Conservation (phyloP, 352 stramenopile species). For the Globisporangium apiculatum region DNA sequence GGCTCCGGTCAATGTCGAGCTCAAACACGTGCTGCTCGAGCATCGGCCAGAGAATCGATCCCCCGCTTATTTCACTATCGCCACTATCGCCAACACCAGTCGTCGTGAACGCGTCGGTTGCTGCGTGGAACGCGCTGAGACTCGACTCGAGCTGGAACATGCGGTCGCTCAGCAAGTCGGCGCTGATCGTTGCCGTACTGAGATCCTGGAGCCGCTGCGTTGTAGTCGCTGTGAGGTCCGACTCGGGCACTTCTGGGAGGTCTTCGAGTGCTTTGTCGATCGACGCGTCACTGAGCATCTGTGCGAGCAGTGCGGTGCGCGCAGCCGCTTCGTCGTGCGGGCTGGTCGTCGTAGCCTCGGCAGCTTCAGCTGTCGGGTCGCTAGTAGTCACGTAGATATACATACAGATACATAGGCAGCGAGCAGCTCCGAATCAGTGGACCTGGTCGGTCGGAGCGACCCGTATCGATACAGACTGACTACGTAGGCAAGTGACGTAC, state of each 20-base stretch:
- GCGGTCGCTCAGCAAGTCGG: conserved; percentile 79
- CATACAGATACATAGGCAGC: too few species aligned
- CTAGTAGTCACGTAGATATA: conserved; percentile 10
- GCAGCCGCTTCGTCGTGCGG: conserved; percentile 21
- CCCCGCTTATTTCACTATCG: conserved; percentile 17
- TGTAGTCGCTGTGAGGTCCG: conserved; percentile 31
- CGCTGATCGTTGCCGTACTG: conserved; percentile 74
- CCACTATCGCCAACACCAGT: conserved; percentile 8
- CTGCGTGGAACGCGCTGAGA: conserved; percentile 66
- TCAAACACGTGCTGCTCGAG: conserved; percentile 80
- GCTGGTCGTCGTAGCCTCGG: conserved; percentile 6
- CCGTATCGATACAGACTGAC: conserved; percentile 1
- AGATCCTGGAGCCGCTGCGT: conserved; percentile 56
- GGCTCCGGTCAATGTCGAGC: conserved; percentile 61
- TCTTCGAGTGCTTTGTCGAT: conserved; percentile 54
- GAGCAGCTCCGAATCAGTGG: too few species aligned
- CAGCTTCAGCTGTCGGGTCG: conserved; percentile 18
- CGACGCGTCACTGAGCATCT: conserved; percentile 29
- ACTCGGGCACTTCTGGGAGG: conserved; percentile 59
- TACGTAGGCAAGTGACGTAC: conserved; percentile 21
- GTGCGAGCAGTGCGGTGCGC: conserved; percentile 21
- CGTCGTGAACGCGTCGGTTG: conserved; percentile 29
- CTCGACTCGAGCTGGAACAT: conserved; percentile 87
- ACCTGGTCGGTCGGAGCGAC: too few species aligned
- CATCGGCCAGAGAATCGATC: conserved; percentile 59